Evolutionary conservation across 345 rosid genomes (phyloP), one percentile per base, ranked within the genome.

Genomic region (Brassica carinata): DNA sequence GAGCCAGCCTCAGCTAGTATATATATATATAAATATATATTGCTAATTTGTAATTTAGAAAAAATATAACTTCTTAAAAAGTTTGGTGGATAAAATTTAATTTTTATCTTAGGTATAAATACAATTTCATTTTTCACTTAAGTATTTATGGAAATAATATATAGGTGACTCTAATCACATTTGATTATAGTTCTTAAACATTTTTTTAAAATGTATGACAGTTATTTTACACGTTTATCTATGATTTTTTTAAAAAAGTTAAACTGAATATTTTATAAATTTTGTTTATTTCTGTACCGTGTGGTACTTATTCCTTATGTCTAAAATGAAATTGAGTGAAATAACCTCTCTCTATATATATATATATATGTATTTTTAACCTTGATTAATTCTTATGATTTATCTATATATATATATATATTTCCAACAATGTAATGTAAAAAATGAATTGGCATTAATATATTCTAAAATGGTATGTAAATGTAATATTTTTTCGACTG

Each of bases 1-100:
- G 71, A 80, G 27, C 75, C 38, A 69, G 7, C 51, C 29, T 4
- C 61, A 33, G 19, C 51, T 45, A 3, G 7, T 36, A 33, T 79
- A 30, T 77, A 64, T 48, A 67, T 67, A 19, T 57, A 40, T 0
- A 53, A 0, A 26, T 6, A 15, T 51, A 62, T 62, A 23, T 23
- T 14, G 67, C 33, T 71, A 23, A 11, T 58, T 17, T 76, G 7
- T 58, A 23, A 13, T 36, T 33, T 7, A 55, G 7, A 5, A 31
- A 23, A 55, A 15, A 14, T 2, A 15, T 8, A 57, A 10, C 11
- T 9, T 30, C 9, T 30, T 68, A 8, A 23, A 53, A 51, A 4
- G 23, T 14, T 51, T 17, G 19, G 62, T 48, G 58, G n/a, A 5
- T 51, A 3, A 17, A 11, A 11, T 1, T 57, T 57, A 59, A 3